Evolutionary conservation across 306 rosid genomes (phyloP).

Genomic region (Medicago lupulina): DNA sequence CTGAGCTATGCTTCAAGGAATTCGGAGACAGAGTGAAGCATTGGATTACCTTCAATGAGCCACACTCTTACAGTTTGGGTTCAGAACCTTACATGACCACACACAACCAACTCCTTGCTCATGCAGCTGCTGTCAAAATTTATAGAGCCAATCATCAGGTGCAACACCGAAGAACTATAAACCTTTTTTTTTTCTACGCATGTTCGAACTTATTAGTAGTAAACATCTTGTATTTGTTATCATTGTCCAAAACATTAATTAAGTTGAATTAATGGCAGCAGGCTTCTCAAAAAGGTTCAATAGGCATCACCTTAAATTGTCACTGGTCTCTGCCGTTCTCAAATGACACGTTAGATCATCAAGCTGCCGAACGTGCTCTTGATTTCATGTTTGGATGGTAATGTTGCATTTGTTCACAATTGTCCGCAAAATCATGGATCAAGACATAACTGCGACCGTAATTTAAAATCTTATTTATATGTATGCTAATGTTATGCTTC

Average conservation of each 20-base stretch:
- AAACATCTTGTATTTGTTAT: not conserved
- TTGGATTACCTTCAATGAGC: conserved; percentile 54
- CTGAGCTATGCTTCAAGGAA: conserved; percentile 48
- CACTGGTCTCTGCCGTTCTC: conserved; percentile 58
- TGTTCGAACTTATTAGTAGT: not conserved
- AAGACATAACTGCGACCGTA: not conserved
- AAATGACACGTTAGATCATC: conserved; percentile 36
- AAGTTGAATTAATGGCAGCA: conserved; percentile 28
- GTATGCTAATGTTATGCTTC: not conserved
- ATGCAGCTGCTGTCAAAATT: conserved; percentile 48
- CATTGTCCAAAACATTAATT: conserved; percentile 9
- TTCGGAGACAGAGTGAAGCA: conserved; percentile 49
- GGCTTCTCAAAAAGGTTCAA: conserved; percentile 57
- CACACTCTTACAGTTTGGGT: conserved; percentile 31
- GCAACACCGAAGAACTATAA: not conserved
- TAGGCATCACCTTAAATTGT: conserved; percentile 57
- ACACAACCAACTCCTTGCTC: conserved; percentile 48
- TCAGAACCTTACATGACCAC: conserved; percentile 28
- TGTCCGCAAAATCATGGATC: not conserved
- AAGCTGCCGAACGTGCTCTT: conserved; percentile 52
- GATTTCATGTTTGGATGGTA: conserved; percentile 74
- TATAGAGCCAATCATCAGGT: conserved; percentile 46
- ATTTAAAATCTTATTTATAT: not conserved
- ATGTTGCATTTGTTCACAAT: not conserved
- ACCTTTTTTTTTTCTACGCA: not conserved